A percentile compares a stretch with the other conserved stretches of the same genome.
Evolutionary conservation across 2,329 filamentous ascomycete species (phyloP).

Genomic region (Talaromyces sp.): DNA sequence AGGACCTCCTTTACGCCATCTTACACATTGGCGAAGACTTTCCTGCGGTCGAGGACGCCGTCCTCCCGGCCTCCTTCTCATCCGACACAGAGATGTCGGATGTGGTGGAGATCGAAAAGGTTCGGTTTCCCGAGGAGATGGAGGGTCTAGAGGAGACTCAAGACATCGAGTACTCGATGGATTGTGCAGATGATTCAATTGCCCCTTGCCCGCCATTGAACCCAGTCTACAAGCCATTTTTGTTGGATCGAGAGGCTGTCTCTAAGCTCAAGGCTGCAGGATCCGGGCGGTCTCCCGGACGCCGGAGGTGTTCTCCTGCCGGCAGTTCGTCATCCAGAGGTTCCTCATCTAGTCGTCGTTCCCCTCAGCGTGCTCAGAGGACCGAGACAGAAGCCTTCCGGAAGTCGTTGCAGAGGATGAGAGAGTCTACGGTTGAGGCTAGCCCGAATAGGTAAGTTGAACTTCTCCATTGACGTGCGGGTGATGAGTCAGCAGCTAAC

Average conservation of each 20-base stretch:
- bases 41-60: not conserved
- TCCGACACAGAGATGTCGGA: not conserved
- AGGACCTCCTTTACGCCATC: not conserved
- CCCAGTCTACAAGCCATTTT: not conserved
- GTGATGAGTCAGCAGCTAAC: conserved; percentile 5
- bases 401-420: not conserved
- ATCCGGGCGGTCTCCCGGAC: not conserved
- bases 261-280: not conserved
- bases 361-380: not conserved
- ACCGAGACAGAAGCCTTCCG: not conserved
- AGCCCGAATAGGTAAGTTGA: not conserved
- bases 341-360: not conserved
- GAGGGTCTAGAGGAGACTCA: not conserved
- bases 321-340: not conserved
- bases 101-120: not conserved
- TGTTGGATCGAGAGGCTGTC: not conserved
- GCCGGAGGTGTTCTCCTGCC: not conserved
- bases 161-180: no score
- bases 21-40: not conserved
- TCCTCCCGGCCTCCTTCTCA: not conserved
- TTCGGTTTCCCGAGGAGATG: not conserved
- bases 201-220: no score
- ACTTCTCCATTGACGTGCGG: not conserved
- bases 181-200: no score
- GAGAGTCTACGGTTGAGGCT: not conserved